Base-by-base conservation (phyloP, 164 flowering plant species). In the Berberis vulgaris region DNA sequence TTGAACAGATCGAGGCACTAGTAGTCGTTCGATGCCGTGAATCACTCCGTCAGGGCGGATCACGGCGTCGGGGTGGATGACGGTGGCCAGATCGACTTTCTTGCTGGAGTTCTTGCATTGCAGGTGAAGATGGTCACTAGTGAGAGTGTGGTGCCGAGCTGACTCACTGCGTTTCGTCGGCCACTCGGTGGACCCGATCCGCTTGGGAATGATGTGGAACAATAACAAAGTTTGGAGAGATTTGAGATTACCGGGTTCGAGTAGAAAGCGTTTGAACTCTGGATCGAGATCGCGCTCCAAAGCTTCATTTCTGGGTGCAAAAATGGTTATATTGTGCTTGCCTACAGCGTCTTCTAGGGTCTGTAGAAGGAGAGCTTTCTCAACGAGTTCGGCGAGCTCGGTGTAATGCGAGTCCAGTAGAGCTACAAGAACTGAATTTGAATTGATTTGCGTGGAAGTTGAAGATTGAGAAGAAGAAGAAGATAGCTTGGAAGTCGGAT, bases 351-450 rank as follows among this genome's bases (percentile, higher is more conserved):
- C 76, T 45, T 87, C 94, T 0, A 87, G 78, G 54, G 83, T 79
- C 45, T 79, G 88, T 4, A 87, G 65, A 0, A 87, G 81, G 1
- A 87, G 78, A 26, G 87, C 90, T 62, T 85, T 87, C 68, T 85
- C 95, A 38, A 87, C 83, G 9, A 87, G 83, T 69, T 87, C 95
- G 4, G 91, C 77, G 4, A 87, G 76, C 62, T 86, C 90, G 1
- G 95, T 85, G 78, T 85, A 87, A 61, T 84, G 95, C 39, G 95
- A 87, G 78, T 87, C 95, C 43, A 87, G 87, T 3, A 87, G 82
- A 13, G 94, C 89, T 0, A 87, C 90, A 5, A 87, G 81, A 49
- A 87, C 84, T 1, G 94, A 87, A 68, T 87, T 85, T 60, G 94
- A 87, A 72, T 83, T 85, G 64, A 87, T 80, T 46, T 70, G 77